Evolutionary conservation across 306 rosid species (phyloP).

Genomic region (Hylodesmum podocarpum): DNA sequence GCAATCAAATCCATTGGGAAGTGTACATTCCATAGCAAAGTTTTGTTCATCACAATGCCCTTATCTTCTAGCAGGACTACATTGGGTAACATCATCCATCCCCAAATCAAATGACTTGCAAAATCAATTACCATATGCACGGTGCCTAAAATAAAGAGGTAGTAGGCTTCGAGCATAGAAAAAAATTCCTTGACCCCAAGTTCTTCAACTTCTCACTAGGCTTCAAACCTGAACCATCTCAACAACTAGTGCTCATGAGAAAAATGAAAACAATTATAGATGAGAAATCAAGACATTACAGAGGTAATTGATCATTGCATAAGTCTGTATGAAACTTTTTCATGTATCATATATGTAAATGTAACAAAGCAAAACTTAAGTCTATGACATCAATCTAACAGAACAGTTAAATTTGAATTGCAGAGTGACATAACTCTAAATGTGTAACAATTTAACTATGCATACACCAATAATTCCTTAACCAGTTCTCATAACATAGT

Average conservation of each 20-base stretch:
- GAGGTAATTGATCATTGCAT: not conserved
- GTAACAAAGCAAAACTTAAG: too few species aligned
- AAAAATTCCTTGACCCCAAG: slow-evolving; percentile 68
- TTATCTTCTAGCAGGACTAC: not conserved
- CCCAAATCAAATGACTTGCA: not conserved
- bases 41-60: not conserved
- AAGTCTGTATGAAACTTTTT: too few species aligned
- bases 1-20: not conserved
- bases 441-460: not conserved
- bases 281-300: not conserved
- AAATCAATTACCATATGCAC: not conserved
- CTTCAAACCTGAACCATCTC: slow-evolving; percentile 54
- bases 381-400: too few species aligned
- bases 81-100: not conserved
- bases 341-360: not conserved
- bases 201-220: slow-evolving; percentile 49
- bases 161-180: slow-evolving; percentile 46
- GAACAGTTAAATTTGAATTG: not conserved
- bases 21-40: not conserved
- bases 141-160: slow-evolving; percentile 4
- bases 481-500: too few species aligned
- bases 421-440: not conserved
- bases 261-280: not conserved
- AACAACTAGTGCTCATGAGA: not conserved
- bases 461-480: not conserved